These are phyloP conservation scores for Kitagawia praeruptora DNA, from an alignment of 129 eudicot genomes.

Conservation along the genomic window DNA sequence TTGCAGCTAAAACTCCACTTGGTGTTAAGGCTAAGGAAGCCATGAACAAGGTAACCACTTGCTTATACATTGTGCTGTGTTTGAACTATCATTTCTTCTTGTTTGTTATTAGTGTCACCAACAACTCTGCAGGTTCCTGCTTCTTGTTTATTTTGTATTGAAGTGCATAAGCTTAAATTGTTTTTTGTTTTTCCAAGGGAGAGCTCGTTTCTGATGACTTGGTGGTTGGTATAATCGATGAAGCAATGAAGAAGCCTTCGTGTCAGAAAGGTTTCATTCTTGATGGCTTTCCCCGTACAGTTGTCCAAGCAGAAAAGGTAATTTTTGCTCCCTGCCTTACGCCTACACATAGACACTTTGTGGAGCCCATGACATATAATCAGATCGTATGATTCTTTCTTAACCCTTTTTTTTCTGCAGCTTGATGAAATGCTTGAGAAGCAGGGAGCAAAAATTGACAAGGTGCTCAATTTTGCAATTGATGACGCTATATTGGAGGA, in stretches of 20 bases:
- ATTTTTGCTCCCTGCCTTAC: not conserved
- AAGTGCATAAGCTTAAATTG: not conserved
- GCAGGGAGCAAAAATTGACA: constrained; percentile 57
- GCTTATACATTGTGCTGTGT: not conserved
- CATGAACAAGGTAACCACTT: constrained; percentile 64
- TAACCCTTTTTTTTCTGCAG: constrained; percentile 24
- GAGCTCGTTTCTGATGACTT: constrained; percentile 89
- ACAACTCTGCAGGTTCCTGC: not conserved
- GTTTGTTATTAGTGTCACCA: not conserved
- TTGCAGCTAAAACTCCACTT: constrained; percentile 82
- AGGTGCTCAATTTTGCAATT: constrained; percentile 60
- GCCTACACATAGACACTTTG: not conserved
- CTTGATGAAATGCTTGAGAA: constrained; percentile 85
- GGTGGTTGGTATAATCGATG: constrained; percentile 89
- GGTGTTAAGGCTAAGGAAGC: constrained; percentile 90
- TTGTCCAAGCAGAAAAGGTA: constrained; percentile 82
- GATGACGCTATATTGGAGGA: constrained; percentile 57
- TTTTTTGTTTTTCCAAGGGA: constrained; percentile 39
- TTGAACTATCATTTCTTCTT: not conserved
- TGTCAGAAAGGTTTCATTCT: constrained; percentile 88
- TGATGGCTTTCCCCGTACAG: constrained; percentile 90
- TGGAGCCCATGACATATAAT: not conserved
- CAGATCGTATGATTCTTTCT: not conserved
- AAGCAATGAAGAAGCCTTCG: constrained; percentile 87
- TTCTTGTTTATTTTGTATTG: not conserved